Conservation (phyloP, 805 yeast genomes). For the Priceomyces castillae region DNA sequence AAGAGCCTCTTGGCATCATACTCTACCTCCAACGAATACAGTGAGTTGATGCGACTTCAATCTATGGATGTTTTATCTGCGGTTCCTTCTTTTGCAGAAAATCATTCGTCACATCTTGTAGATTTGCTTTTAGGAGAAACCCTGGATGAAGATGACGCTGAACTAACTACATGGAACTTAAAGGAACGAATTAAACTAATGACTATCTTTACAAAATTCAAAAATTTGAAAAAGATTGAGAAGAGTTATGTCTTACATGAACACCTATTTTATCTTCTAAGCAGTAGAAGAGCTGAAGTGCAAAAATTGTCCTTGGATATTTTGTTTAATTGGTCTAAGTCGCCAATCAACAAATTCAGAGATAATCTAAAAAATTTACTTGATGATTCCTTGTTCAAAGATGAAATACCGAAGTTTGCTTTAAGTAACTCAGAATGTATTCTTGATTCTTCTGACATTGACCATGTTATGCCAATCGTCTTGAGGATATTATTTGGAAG, state of each 20-base stretch:
- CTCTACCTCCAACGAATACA: constrained; percentile 37
- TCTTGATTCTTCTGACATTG: constrained; percentile 61
- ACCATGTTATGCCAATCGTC: constrained; percentile 63
- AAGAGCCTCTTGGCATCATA: constrained; percentile 31
- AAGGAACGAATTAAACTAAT: constrained; percentile 59
- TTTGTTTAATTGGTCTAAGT: constrained; percentile 60
- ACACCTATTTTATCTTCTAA: constrained; percentile 53
- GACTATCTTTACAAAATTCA: constrained; percentile 62
- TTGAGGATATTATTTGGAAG: constrained; percentile 83
- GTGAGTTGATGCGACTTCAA: constrained; percentile 52
- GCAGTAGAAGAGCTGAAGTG: constrained; percentile 56
- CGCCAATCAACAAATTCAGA: constrained; percentile 59
- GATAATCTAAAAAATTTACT: constrained; percentile 72
- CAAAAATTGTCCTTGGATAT: constrained; percentile 75
- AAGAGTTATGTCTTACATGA: constrained; percentile 52
- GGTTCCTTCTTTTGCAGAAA: constrained; percentile 70
- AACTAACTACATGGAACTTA: constrained; percentile 35
- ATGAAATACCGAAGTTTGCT: constrained; percentile 70
- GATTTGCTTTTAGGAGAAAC: constrained; percentile 50
- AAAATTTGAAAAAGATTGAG: constrained; percentile 54
- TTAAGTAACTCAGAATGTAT: constrained; percentile 46
- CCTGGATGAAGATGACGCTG: constrained; percentile 17
- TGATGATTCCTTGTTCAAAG: constrained; percentile 82
- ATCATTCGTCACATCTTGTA: constrained; percentile 52
- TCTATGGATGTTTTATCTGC: constrained; percentile 54